phyloP scores from a whole-genome alignment of 116 monocot genomes.

The Phalaenopsis hybrid region DNA sequence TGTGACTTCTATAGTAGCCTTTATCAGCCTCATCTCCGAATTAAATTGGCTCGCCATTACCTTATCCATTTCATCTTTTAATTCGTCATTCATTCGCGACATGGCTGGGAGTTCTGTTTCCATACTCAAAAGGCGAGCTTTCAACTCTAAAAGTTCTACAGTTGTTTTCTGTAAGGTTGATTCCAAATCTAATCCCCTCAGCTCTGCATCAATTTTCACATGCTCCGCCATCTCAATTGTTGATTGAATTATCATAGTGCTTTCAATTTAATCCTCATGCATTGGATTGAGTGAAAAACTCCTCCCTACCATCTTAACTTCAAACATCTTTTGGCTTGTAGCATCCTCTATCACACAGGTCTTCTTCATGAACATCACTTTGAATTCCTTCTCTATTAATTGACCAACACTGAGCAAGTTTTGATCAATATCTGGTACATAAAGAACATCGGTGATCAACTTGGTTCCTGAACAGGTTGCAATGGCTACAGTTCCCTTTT shows the following conservation, averaged over 20 bases:
- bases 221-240: conserved; percentile 32
- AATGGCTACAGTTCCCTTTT: too few relatives aligned
- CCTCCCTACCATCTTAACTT: too few relatives aligned
- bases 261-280: conserved; percentile 38
- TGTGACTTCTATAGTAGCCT: conserved; percentile 24
- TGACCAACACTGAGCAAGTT: too few relatives aligned
- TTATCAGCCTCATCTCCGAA: conserved; percentile 14
- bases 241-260: conserved; percentile 27
- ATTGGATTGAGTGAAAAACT: too few relatives aligned
- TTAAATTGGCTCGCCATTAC: neutral
- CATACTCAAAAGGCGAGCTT: too few relatives aligned
- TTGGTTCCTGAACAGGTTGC: too few relatives aligned
- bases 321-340: too few relatives aligned
- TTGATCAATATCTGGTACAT: too few relatives aligned
- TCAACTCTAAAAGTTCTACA: conserved; percentile 13
- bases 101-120: conserved; percentile 19
- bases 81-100: conserved; percentile 15
- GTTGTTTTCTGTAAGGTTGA: conserved; percentile 22
- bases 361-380: too few relatives aligned
- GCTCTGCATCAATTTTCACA: conserved; percentile 26
- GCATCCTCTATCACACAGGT: too few relatives aligned
- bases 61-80: conserved; percentile 10
- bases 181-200: conserved; percentile 32
- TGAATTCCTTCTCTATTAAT: too few relatives aligned
- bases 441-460: too few relatives aligned